phyloP scores from a whole-genome alignment of 1,284 basidiomycete species.

The Megacollybia platyphylla region DNA sequence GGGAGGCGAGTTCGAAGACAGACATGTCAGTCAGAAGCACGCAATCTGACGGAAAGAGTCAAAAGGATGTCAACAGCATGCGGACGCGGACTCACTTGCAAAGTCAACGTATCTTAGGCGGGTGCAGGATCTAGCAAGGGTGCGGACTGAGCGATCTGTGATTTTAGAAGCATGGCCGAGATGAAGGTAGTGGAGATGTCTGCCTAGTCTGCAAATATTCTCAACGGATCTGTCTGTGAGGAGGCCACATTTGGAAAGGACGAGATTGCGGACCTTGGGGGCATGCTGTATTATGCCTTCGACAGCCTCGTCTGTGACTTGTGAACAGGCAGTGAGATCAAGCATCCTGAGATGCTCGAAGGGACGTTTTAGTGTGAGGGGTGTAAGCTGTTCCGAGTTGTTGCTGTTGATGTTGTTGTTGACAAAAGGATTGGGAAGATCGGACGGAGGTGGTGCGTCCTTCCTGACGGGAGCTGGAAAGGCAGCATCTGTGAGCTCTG shows the following conservation, averaged over 20 bases:
- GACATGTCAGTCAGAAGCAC: slow-evolving; percentile 84
- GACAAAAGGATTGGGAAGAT: slow-evolving; percentile 36
- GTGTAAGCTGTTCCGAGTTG: slow-evolving; percentile 37
- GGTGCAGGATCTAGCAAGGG: slow-evolving; percentile 80
- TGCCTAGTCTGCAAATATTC: slow-evolving; percentile 79
- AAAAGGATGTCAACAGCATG: slow-evolving; percentile 5
- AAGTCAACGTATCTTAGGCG: slow-evolving; percentile 95
- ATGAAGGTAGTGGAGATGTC: slow-evolving; percentile 91
- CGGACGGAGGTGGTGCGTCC: slow-evolving; percentile 18
- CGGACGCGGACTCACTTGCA: slow-evolving; percentile 57
- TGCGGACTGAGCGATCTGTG: slow-evolving; percentile 82
- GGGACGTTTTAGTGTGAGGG: slow-evolving; percentile 42
- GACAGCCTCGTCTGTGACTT: slow-evolving; percentile 80
- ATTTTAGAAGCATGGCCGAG: slow-evolving; percentile 85
- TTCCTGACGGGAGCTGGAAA: slow-evolving; percentile 62
- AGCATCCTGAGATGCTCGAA: slow-evolving; percentile 83
- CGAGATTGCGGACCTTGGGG: slow-evolving; percentile 85
- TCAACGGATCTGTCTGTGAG: slow-evolving; percentile 84
- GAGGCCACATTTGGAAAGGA: slow-evolving; percentile 81
- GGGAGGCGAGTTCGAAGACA: slow-evolving; percentile 79
- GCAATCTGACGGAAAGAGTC: slow-evolving; percentile 48
- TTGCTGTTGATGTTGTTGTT: slow-evolving; percentile 10
- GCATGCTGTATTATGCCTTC: slow-evolving; percentile 85
- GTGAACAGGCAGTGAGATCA: slow-evolving; percentile 78
- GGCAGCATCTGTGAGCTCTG: slow-evolving; percentile 70